Evolutionary conservation across 1,284 basidiomycete genomes (phyloP), one percentile per base, ranked within the genome.

Genomic region (Puccinia novopanici): DNA sequence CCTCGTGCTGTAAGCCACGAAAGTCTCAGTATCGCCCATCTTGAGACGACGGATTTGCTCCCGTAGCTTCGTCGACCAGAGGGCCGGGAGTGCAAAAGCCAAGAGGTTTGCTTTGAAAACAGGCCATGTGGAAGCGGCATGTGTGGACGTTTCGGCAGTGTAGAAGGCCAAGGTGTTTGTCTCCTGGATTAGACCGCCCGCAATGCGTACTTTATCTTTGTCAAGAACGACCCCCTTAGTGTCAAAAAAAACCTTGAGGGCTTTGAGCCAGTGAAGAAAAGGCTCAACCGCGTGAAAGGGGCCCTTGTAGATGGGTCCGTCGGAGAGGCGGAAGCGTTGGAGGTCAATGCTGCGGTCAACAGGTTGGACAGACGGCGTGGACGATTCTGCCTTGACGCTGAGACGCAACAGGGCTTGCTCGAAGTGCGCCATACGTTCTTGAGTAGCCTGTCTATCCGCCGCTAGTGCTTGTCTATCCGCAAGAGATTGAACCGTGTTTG

Each of bases 181-280:
- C 19, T 72, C 70, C 22, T 1, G 10, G 19, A 72, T 52, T 19
- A 72, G 22, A 9, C 70, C 48, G 8, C 70, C 70, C 2, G 54
- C 48, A 17, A 72, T 52, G 1, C 48, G 22, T 8, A 72, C 54
- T 27, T 55, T 52, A 22, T 72, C 70, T 15, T 1, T 19, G 17
- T 72, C 19, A 50, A 30, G 3, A 17, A 50, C 54, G 70, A 72
- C 54, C 0, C 22, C 70, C 30, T 72, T 72, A 3, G 70, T 72
- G 3, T 19, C 8, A 40, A 54, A 72, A 30, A 72, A 72, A 50
- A 50, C 17, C 42, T 70, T 40, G 40, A 70, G 17, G 3, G 30
- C 37, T 3, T 48, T 4, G 19, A 70, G 37, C 67, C 67, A 70
- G 4, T 24, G 2, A 10, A 70, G 19, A 42, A 70, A 70, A 3